A percentile compares a stretch with the other conserved stretches of the same genome.
These are phyloP conservation scores for Venturia asperata DNA, from an alignment of 2,329 filamentous ascomycete species.

Conservation along the genomic window DNA sequence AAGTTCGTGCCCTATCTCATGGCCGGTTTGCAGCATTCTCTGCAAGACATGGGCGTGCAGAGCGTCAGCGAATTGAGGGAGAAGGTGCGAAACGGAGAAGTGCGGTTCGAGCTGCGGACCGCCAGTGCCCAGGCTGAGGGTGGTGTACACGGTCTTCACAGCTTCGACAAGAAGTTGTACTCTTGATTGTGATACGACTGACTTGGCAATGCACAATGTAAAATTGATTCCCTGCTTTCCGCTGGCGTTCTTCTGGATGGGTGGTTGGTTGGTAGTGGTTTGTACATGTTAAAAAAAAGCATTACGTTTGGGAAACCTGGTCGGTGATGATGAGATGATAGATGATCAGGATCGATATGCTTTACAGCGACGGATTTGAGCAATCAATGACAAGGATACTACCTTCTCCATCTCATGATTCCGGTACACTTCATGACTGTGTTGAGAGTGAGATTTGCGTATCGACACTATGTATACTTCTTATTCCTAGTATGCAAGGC, in stretches of 20 bases:
- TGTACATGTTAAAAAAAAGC: background rate
- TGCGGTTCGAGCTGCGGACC: conserved; percentile 90
- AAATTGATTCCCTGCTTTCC: background rate
- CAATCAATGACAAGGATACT: background rate
- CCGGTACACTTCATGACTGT: no score
- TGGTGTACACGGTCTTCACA: conserved; percentile 92
- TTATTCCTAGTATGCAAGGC: background rate
- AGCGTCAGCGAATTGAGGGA: conserved; percentile 72
- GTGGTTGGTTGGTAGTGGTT: background rate
- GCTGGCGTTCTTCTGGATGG: conserved; percentile 5
- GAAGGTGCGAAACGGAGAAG: conserved; percentile 62
- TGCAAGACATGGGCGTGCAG: conserved; percentile 88
- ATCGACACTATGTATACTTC: no score
- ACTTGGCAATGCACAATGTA: background rate
- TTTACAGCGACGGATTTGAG: conserved; percentile 3
- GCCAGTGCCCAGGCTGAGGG: conserved; percentile 94
- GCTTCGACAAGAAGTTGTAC: conserved; percentile 99
- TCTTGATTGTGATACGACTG: conserved; percentile 48
- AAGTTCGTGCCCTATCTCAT: conserved; percentile 96
- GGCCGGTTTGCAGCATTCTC: conserved; percentile 91
- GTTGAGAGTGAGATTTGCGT: no score
- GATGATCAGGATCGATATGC: background rate
- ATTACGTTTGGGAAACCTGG: background rate
- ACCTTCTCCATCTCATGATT: background rate
- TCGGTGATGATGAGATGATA: background rate